Evolutionary conservation across 345 rosid genomes (phyloP), one percentile per base, ranked within the genome.

Genomic region (Camelina sativa): DNA sequence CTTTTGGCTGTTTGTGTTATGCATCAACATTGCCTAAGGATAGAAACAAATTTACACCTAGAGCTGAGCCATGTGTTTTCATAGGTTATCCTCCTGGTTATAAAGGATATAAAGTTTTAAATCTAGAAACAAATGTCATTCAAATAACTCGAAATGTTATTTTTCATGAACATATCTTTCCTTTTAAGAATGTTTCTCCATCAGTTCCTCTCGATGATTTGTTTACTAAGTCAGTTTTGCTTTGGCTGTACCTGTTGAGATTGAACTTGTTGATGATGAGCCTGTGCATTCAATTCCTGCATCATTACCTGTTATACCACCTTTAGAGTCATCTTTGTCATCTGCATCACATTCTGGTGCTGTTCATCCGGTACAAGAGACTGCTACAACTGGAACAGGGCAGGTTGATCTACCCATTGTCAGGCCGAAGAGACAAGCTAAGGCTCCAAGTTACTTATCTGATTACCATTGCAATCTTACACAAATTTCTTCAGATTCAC

Each of bases 331-430:
- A 23, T 30, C 6, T 5, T 30, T 30, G 34, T 6, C 12, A 20
- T 1, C 55, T 20, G 3, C 25, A 23, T 23, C 25, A 1, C 30
- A 20, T 5, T 3, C 16, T 53, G 2, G 10, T 11, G 25, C 25
- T 23, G 25, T 23, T 23, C 11, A 22, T 2, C 8, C 0, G 2
- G 2, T 0, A 23, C 25, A 23, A 23, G 7, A 52, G 7, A 10
- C 5, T 11, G 1, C 10, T 10, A 0, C 1, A 7, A 2, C 1
- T 52, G 4, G 2, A 4, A 2, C 28, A 1, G 1, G n/a, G 5
- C 1, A 8, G 0, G 1, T 1, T 1, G 4, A 15, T 4, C 1
- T 52, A 0, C 7, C 1, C 0, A 22, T 4, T 22, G 8, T 0
- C 0, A 20, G n/a, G 22, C 25, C 8, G 32, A 22, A 22, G 23